phyloP scores from a whole-genome alignment of 164 flowering plant species.

The Liquidambar formosana region DNA sequence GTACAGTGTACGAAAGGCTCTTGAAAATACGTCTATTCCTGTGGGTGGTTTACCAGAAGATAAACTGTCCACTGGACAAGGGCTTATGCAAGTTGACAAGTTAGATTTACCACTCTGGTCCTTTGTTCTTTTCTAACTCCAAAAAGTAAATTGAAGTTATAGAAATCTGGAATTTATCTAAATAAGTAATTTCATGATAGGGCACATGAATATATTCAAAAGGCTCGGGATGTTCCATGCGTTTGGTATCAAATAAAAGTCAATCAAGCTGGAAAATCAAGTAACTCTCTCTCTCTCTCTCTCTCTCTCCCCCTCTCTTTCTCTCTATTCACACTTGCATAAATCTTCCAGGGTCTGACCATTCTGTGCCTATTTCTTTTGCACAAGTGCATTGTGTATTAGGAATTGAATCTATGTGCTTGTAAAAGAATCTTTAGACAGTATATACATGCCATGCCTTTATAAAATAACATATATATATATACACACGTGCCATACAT shows the following conservation, averaged over 20 bases:
- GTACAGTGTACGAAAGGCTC: conserved; percentile 75
- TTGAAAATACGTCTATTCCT: conserved; percentile 78
- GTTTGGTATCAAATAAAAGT: conserved; percentile 72
- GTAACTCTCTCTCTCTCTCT: conserved; percentile 30
- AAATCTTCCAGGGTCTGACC: too few species aligned
- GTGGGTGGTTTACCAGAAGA: conserved; percentile 76
- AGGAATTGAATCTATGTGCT: background rate
- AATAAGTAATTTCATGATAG: conserved; percentile 37
- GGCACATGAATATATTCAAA: conserved; percentile 75
- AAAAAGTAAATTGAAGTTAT: background rate
- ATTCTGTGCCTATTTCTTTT: too few species aligned
- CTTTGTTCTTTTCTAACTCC: background rate
- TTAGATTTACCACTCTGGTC: conserved; percentile 29
- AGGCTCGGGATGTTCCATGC: conserved; percentile 48
- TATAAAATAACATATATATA: too few species aligned
- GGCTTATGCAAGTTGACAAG: conserved; percentile 99
- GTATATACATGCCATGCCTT: background rate
- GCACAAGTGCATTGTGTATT: background rate
- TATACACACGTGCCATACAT: background rate
- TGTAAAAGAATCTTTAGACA: background rate
- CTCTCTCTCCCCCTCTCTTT: background rate
- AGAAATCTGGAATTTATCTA: conserved; percentile 7
- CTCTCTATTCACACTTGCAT: background rate
- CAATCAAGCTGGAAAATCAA: conserved; percentile 69
- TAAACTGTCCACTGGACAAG: conserved; percentile 84